A percentile compares a stretch with the other conserved stretches of the same genome.
phyloP scores from a whole-genome alignment of 2,329 filamentous ascomycete genomes.

The Pseudopyrenochaeta lycopersici region DNA sequence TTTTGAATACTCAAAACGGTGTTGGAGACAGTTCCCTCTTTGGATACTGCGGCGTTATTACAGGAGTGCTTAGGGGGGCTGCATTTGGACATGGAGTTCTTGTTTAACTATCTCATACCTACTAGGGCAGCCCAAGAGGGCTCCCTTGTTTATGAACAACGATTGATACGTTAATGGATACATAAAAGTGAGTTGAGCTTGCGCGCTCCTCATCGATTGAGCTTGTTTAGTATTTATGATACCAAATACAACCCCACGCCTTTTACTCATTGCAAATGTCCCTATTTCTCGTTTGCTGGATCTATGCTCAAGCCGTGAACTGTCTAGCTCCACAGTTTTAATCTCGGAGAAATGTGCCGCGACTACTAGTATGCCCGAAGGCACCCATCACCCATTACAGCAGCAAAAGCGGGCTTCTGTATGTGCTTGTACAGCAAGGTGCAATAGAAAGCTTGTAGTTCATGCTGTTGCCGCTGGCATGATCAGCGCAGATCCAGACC shows the following conservation, averaged over 20 bases:
- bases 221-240: not conserved
- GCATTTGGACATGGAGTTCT: slow-evolving; percentile 22
- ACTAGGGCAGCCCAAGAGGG: not conserved
- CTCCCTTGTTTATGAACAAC: slow-evolving; percentile 19
- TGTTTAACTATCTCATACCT: slow-evolving; percentile 8
- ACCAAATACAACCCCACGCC: slow-evolving; percentile 1
- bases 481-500: not conserved
- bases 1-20: slow-evolving; percentile 28
- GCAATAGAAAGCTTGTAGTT: too few species aligned
- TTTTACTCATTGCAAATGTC: not conserved
- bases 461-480: not conserved
- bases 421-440: not conserved
- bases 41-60: slow-evolving; percentile 11
- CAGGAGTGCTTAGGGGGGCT: slow-evolving; percentile 5
- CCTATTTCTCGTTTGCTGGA: not conserved
- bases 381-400: not conserved
- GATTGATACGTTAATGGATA: slow-evolving; percentile 24
- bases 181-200: slow-evolving; percentile 16
- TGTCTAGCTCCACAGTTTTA: not conserved
- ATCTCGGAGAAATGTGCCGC: not conserved
- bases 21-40: slow-evolving; percentile 15
- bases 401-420: not conserved
- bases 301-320: not conserved
- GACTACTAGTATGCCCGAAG: not conserved
- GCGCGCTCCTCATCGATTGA: slow-evolving; percentile 9